phyloP scores from a whole-genome alignment of 208 protist species.

The Crithidia acanthocephali region DNA sequence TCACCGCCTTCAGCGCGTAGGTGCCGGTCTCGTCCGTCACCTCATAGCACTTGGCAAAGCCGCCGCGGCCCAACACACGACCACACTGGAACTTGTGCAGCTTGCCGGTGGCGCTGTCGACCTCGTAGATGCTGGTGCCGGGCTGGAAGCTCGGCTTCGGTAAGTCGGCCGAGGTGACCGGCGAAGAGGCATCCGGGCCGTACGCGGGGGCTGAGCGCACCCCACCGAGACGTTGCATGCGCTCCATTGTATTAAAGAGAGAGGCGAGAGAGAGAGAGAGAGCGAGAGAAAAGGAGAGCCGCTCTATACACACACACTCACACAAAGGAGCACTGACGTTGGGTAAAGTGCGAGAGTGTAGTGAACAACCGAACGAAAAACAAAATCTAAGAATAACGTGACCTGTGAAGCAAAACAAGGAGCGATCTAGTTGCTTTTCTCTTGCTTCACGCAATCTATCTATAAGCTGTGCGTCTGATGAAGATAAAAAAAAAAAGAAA shows the following conservation, averaged over 20 bases:
- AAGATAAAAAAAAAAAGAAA: background rate
- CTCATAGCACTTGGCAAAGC: conserved; percentile 98
- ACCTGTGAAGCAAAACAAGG: no score
- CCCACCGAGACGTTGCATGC: conserved; percentile 21
- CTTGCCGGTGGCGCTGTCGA: conserved; percentile 41
- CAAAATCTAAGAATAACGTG: no score
- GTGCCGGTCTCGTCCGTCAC: conserved; percentile 82
- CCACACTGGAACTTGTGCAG: conserved; percentile 61
- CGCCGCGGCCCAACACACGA: conserved; percentile 91
- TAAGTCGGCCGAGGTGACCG: conserved; percentile 28
- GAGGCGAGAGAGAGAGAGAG: background rate
- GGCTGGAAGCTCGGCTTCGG: conserved; percentile 54
- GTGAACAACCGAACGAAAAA: no score
- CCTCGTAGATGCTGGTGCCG: conserved; percentile 59
- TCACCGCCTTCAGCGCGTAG: conserved; percentile 96
- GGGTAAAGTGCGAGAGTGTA: no score
- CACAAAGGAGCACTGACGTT: no score
- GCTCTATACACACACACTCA: no score
- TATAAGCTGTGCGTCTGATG: conserved; percentile 5
- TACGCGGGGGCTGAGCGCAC: conserved; percentile 13
- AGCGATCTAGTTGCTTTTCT: no score
- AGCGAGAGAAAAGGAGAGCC: background rate
- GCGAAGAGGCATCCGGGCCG: conserved; percentile 13
- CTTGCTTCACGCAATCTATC: no score
- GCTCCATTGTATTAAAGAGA: conserved; percentile 4